Percentiles rank a stretch among this genome's conserved stretches.
phyloP scores from a whole-genome alignment of 169 alveolate species.

The Cryptosporidium meleagridis region DNA sequence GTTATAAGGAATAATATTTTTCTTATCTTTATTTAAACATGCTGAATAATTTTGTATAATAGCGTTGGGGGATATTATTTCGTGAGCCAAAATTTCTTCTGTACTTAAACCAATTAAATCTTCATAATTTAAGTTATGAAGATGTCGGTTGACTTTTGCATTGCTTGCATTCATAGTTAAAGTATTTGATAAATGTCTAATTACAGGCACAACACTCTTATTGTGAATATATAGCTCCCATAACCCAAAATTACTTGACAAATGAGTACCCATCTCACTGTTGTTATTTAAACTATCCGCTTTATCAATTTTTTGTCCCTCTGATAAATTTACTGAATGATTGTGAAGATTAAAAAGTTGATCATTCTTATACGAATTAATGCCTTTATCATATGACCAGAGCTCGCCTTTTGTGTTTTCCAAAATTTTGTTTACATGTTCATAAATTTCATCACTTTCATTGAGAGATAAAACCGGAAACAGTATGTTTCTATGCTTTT shows the following conservation, averaged over 20 bases:
- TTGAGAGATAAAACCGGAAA: conserved; percentile 42
- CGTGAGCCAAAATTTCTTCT: conserved; percentile 44
- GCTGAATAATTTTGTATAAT: conserved; percentile 1
- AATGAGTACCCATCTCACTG: conserved; percentile 6
- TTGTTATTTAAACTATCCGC: neutral
- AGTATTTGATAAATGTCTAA: conserved; percentile 38
- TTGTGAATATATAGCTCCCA: conserved; percentile 55
- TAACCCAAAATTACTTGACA: conserved; percentile 54
- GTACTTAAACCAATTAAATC: conserved; percentile 39
- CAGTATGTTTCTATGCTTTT: conserved; percentile 32
- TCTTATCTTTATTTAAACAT: conserved; percentile 8
- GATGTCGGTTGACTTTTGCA: conserved; percentile 28
- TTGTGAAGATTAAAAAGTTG: neutral
- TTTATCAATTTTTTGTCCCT: neutral
- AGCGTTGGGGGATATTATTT: conserved; percentile 13
- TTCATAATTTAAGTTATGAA: conserved; percentile 43
- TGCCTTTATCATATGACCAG: conserved; percentile 42
- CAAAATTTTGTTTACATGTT: neutral
- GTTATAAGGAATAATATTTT: conserved; percentile 28
- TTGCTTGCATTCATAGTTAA: conserved; percentile 58
- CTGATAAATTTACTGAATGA: neutral
- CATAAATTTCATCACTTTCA: conserved; percentile 16
- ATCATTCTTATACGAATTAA: conserved; percentile 12
- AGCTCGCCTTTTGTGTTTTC: conserved; percentile 19
- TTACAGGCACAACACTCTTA: conserved; percentile 42